phyloP scores from a whole-genome alignment of 371 early-diverging fungal species.

The Rhizopus microsporus region DNA sequence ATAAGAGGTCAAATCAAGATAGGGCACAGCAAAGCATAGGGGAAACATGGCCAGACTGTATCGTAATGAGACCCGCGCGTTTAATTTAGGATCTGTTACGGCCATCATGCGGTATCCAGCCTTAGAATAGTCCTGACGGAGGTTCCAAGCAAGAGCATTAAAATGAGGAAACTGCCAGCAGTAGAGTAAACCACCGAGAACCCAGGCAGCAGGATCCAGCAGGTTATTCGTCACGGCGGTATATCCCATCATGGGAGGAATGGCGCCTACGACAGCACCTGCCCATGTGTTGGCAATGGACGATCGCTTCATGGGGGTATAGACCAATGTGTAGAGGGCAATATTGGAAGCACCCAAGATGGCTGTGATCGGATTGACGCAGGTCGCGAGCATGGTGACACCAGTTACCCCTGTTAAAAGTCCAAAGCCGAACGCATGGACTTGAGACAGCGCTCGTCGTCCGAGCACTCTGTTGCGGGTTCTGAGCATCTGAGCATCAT shows the following conservation, averaged over 20 bases:
- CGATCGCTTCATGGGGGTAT: conserved; percentile 94
- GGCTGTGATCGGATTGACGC: conserved; percentile 88
- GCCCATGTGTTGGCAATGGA: conserved; percentile 95
- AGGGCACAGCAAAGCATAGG: conserved; percentile 61
- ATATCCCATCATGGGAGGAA: conserved; percentile 99
- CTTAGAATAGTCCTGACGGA: conserved; percentile 92
- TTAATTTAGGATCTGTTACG: conserved; percentile 84
- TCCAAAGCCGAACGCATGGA: conserved; percentile 88
- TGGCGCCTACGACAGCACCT: conserved; percentile 94
- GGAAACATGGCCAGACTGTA: conserved; percentile 89
- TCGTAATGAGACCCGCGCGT: conserved; percentile 85
- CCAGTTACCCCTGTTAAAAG: conserved; percentile 74
- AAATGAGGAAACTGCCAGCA: conserved; percentile 99
- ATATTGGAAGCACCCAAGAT: conserved; percentile 85
- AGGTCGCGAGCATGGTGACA: conserved; percentile 59
- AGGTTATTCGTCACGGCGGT: conserved; percentile 80
- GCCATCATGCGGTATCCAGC: conserved; percentile 98
- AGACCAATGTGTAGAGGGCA: conserved; percentile 83
- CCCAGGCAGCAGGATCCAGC: conserved; percentile 74
- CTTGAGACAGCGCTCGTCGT: conserved; percentile 75
- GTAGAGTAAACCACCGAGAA: conserved; percentile 81
- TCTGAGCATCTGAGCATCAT: conserved; percentile 96
- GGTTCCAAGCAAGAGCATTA: conserved; percentile 89
- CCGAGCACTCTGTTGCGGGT: conserved; percentile 90
- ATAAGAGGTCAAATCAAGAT: conserved; percentile 76